A percentile compares a stretch with the other conserved stretches of the same genome.
Evolutionary conservation across 352 stramenopile species (phyloP).

Genomic region (Blastocystis sp.): DNA sequence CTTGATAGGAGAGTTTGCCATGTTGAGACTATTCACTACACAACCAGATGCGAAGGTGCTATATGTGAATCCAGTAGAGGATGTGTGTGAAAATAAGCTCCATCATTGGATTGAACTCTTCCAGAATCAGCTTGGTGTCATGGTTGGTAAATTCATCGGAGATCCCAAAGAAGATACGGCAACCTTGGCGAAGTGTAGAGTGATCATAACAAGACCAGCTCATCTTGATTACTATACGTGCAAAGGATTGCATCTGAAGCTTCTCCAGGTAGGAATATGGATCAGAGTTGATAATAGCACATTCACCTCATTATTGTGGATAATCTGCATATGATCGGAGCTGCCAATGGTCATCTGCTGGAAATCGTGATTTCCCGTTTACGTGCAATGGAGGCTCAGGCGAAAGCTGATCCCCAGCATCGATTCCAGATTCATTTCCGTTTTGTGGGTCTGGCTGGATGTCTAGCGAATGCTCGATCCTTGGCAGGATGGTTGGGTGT

Average conservation of each 20-base stretch:
- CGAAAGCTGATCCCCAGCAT: slow-evolving; percentile 64
- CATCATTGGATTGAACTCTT: slow-evolving; percentile 73
- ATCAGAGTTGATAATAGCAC: slow-evolving; percentile 74
- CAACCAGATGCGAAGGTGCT: slow-evolving; percentile 74
- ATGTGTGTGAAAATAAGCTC: slow-evolving; percentile 81
- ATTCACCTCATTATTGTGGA: slow-evolving; percentile 83
- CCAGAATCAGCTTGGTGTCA: slow-evolving; percentile 75
- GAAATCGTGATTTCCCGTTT: slow-evolving; percentile 95
- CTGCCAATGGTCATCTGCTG: slow-evolving; percentile 83
- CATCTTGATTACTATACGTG: slow-evolving; percentile 93
- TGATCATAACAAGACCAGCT: slow-evolving; percentile 88
- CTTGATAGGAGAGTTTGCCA: slow-evolving; percentile 88
- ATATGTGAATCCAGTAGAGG: slow-evolving; percentile 74
- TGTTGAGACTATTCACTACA: slow-evolving; percentile 85
- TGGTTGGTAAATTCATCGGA: slow-evolving; percentile 87
- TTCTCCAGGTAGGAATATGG: slow-evolving; percentile 77
- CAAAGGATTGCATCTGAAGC: slow-evolving; percentile 92
- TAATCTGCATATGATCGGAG: slow-evolving; percentile 93
- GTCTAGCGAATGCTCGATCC: slow-evolving; percentile 92
- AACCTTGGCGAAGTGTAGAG: slow-evolving; percentile 82
- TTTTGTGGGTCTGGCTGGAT: slow-evolving; percentile 90
- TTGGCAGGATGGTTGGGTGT: slow-evolving; percentile 96
- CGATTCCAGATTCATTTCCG: slow-evolving; percentile 76
- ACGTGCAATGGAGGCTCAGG: slow-evolving; percentile 88
- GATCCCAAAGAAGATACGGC: slow-evolving; percentile 87